Evolutionary conservation across 2,329 filamentous ascomycete species (phyloP).

Genomic region (Ceratocystis harringtonii): DNA sequence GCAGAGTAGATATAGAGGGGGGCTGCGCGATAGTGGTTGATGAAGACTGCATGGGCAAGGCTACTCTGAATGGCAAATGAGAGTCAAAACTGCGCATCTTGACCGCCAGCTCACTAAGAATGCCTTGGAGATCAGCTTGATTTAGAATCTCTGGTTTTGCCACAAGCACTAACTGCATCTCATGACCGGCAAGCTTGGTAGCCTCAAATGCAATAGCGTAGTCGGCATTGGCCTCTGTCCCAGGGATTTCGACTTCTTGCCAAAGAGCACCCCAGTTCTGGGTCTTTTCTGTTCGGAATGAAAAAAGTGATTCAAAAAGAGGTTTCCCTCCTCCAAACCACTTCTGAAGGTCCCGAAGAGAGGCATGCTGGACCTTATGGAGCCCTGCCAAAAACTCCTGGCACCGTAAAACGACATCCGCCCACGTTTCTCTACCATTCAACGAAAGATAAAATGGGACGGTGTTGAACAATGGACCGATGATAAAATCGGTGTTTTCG

Average conservation of each 20-base stretch:
- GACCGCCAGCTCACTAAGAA: not conserved
- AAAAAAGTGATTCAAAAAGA: conserved; percentile 69
- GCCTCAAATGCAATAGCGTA: conserved; percentile 69
- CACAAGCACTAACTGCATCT: conserved; percentile 43
- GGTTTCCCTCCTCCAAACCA: conserved; percentile 49
- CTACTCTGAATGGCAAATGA: not conserved
- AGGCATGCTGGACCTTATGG: conserved; percentile 61
- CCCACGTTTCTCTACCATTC: conserved; percentile 35
- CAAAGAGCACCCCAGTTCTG: conserved; percentile 32
- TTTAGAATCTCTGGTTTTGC: conserved; percentile 31
- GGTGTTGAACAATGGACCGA: conserved; percentile 84
- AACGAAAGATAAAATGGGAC: conserved; percentile 48
- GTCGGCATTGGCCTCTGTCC: conserved; percentile 35
- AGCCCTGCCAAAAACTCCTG: conserved; percentile 56
- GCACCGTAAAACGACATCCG: conserved; percentile 43
- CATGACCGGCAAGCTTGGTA: conserved; percentile 34
- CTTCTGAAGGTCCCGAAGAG: conserved; percentile 65
- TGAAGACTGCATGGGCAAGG: not conserved
- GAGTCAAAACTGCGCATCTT: not conserved
- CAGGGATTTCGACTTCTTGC: conserved; percentile 33
- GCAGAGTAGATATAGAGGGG: not conserved
- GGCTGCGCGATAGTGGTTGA: not conserved
- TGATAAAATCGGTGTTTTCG: conserved; percentile 46
- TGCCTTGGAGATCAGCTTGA: not conserved
- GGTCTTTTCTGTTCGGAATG: conserved; percentile 48